Conservation (phyloP, 257 asterid species). For the Petrea volubilis region DNA sequence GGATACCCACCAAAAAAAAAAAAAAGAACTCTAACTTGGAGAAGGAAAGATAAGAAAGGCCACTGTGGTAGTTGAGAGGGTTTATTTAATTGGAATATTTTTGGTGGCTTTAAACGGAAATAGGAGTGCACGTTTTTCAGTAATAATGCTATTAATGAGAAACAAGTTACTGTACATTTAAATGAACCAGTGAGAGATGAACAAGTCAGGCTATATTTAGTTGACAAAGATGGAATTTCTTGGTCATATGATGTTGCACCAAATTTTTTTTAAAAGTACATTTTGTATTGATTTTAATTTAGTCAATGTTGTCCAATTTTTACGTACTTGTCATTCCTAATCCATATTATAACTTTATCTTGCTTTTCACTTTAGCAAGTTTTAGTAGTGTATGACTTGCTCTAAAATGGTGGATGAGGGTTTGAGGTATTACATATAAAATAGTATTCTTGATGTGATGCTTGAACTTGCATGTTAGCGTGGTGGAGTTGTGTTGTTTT, state of each 20-base stretch:
- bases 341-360: background rate
- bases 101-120: background rate
- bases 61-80: background rate
- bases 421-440: background rate
- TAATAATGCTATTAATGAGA: background rate
- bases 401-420: background rate
- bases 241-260: background rate
- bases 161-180: background rate
- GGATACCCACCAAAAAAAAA: too few species aligned
- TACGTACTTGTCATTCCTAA: background rate
- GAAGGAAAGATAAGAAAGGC: background rate
- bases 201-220: background rate
- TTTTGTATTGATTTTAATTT: background rate
- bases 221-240: background rate
- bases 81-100: background rate
- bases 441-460: background rate
- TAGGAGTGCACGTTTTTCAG: slow-evolving; percentile 5
- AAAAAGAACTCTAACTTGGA: background rate
- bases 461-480: background rate
- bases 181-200: background rate
- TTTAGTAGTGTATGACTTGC: background rate
- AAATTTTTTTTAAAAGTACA: background rate
- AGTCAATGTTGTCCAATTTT: background rate
- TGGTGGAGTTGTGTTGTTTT: background rate
- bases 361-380: background rate